Conservation (phyloP, 1,284 basidiomycete genomes). For the Mycosarcoma maydis region DNA sequence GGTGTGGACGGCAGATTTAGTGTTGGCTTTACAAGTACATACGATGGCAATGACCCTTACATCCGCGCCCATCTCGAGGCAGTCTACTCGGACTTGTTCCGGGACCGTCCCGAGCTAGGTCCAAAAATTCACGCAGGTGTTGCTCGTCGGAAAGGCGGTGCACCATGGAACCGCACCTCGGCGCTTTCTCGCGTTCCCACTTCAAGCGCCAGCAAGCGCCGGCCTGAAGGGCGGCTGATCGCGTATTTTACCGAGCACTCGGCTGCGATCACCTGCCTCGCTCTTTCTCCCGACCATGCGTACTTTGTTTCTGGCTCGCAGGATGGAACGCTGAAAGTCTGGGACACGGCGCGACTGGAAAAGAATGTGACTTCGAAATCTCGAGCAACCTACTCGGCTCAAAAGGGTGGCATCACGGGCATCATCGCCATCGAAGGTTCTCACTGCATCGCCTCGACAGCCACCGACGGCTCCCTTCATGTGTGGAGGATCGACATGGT, state of each 20-base stretch:
- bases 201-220: slow-evolving; percentile 48
- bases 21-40: slow-evolving; percentile 50
- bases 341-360: slow-evolving; percentile 82
- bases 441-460: slow-evolving; percentile 68
- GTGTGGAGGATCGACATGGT: slow-evolving; percentile 67
- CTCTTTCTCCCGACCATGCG: slow-evolving; percentile 88
- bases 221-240: slow-evolving; percentile 61
- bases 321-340: slow-evolving; percentile 83
- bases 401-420: slow-evolving; percentile 66
- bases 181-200: slow-evolving; percentile 21
- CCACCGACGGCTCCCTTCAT: slow-evolving; percentile 67
- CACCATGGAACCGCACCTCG: slow-evolving; percentile 10
- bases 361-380: slow-evolving; percentile 73
- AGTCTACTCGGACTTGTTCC: slow-evolving; percentile 53
- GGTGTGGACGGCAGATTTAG: slow-evolving; percentile 11
- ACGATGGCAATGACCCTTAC: slow-evolving; percentile 64
- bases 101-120: slow-evolving; percentile 47
- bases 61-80: slow-evolving; percentile 62
- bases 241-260: slow-evolving; percentile 69
- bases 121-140: slow-evolving; percentile 32
- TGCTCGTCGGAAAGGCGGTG: slow-evolving; percentile 19
- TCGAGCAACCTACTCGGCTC: slow-evolving; percentile 66
- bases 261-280: slow-evolving; percentile 76
- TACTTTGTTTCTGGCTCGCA: slow-evolving; percentile 92
- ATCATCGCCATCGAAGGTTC: slow-evolving; percentile 66